phyloP scores from a whole-genome alignment of 148 eudicot genomes.

The Amaranthus palmeri region DNA sequence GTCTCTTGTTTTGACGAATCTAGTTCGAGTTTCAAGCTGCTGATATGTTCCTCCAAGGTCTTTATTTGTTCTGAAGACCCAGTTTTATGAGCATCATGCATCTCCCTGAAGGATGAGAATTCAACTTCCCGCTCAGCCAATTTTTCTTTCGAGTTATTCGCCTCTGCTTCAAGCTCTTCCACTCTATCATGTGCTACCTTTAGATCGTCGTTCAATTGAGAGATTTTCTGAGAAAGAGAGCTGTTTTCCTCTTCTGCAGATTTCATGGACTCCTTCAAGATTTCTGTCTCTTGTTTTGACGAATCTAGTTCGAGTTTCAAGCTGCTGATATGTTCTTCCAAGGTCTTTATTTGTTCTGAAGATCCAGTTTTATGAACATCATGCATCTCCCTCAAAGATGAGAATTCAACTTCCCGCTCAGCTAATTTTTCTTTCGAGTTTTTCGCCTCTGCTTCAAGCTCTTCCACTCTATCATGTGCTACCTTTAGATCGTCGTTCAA shows the following conservation, averaged over 20 bases:
- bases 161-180: constrained; percentile 37
- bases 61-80: constrained; percentile 31
- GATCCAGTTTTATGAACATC: too few relatives aligned
- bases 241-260: constrained; percentile 41
- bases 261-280: constrained; percentile 34
- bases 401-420: too few relatives aligned
- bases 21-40: constrained; percentile 36
- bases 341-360: too few relatives aligned
- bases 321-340: too few relatives aligned
- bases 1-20: constrained; percentile 35
- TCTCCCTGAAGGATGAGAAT: constrained; percentile 30
- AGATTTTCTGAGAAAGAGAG: constrained; percentile 37
- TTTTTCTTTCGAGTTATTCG: constrained; percentile 27
- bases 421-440: too few relatives aligned
- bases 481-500: too few relatives aligned
- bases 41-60: constrained; percentile 30
- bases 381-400: too few relatives aligned
- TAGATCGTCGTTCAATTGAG: constrained; percentile 41
- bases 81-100: constrained; percentile 30
- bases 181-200: constrained; percentile 27
- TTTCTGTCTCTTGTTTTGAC: constrained; percentile 34
- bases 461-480: too few relatives aligned
- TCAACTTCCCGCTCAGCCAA: constrained; percentile 37
- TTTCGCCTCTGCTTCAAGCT: too few relatives aligned
- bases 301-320: constrained; percentile 12